These are phyloP conservation scores for Maudiozyma saulgeensis DNA, from an alignment of 805 yeast genomes.

Conservation along the genomic window DNA sequence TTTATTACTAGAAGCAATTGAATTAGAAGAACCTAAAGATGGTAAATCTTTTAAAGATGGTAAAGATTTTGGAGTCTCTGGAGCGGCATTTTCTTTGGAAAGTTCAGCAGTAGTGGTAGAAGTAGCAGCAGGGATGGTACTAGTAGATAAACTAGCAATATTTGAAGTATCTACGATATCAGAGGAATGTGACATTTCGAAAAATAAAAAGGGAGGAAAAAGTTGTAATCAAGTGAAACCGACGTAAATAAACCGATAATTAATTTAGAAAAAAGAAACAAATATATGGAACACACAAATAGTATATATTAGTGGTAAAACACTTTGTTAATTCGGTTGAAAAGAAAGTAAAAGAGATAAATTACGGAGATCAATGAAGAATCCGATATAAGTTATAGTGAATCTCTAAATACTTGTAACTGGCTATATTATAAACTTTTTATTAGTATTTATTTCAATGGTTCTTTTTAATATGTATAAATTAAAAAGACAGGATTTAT, in stretches of 20 bases:
- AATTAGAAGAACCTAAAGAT: slow-evolving; percentile 45
- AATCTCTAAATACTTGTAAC: background rate
- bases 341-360: background rate
- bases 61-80: slow-evolving; percentile 8
- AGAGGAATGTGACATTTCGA: background rate
- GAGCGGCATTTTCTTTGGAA: background rate
- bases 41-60: slow-evolving; percentile 47
- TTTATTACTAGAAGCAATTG: slow-evolving; percentile 20
- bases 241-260: background rate
- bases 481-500: background rate
- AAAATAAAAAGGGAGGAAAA: background rate
- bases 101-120: background rate
- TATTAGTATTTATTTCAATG: background rate
- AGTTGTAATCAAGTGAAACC: slow-evolving; percentile 1
- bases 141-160: slow-evolving; percentile 1
- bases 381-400: background rate
- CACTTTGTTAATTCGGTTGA: background rate
- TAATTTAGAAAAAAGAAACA: no score
- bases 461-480: no score
- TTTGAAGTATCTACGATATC: background rate
- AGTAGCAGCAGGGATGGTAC: background rate
- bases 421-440: background rate
- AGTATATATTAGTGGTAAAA: no score
- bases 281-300: no score
- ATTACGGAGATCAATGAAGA: no score